A percentile compares a stretch with the other conserved stretches of the same genome.
phyloP scores from a whole-genome alignment of 2,329 filamentous ascomycete genomes.

The Acarospora socialis region DNA sequence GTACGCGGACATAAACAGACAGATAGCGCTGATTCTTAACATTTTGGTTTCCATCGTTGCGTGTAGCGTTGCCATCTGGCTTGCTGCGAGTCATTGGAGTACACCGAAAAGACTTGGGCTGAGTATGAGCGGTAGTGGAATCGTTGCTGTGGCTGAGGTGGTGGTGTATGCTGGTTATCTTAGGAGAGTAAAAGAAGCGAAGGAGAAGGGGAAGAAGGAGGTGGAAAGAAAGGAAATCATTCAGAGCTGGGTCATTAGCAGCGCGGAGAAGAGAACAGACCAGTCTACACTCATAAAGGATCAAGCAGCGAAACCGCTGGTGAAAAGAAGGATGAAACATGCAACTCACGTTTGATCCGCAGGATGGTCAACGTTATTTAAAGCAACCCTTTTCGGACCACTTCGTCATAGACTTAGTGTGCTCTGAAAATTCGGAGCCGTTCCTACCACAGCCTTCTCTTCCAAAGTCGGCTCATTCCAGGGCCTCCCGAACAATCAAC shows the following conservation, averaged over 20 bases:
- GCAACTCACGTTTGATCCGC: too few species aligned
- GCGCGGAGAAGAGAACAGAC: constrained; percentile 3
- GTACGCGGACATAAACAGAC: constrained; percentile 62
- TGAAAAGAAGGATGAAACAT: not conserved
- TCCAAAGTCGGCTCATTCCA: too few species aligned
- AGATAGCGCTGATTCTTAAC: constrained; percentile 74
- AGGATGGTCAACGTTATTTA: too few species aligned
- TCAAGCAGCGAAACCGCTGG: not conserved
- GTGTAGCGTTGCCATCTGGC: constrained; percentile 33
- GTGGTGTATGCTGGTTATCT: constrained; percentile 33
- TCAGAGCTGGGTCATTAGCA: constrained; percentile 13
- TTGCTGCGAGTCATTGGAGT: constrained; percentile 12
- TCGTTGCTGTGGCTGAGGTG: constrained; percentile 32
- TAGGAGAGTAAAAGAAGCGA: constrained; percentile 27
- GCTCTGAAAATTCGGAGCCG: too few species aligned
- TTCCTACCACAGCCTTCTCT: constrained; percentile 2
- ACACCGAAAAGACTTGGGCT: constrained; percentile 12
- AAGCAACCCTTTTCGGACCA: not conserved
- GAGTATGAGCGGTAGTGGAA: constrained; percentile 17
- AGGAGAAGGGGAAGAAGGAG: constrained; percentile 23
- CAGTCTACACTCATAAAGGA: too few species aligned
- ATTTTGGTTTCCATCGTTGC: constrained; percentile 76
- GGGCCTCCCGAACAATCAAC: too few species aligned
- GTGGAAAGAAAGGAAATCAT: constrained; percentile 26
- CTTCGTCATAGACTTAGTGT: not conserved